Conservation (phyloP, 176 grass and related monocot species). For the Eragrostis curvula region DNA sequence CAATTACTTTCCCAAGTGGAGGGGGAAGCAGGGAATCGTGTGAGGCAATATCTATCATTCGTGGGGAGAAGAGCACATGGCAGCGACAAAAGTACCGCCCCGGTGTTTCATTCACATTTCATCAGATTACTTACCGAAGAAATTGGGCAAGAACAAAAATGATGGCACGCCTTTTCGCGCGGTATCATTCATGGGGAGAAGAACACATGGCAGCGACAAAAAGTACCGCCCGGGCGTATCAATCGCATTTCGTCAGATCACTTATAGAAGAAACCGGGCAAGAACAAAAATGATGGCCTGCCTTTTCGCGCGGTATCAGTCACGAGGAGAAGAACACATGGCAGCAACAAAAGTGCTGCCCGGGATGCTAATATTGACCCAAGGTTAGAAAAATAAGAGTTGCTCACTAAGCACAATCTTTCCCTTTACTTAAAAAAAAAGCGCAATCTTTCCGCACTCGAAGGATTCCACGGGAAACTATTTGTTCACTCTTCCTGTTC, state of each 20-base stretch:
- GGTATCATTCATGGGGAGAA: conserved; percentile 11
- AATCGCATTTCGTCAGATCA: conserved; percentile 29
- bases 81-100: conserved; percentile 37
- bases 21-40: conserved; percentile 36
- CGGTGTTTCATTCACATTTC: conserved; percentile 40
- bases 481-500: not conserved
- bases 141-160: conserved; percentile 25
- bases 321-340: conserved; percentile 32
- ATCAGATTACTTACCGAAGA: conserved; percentile 8
- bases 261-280: conserved; percentile 2
- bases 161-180: conserved; percentile 27
- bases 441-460: conserved; percentile 32
- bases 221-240: conserved; percentile 31
- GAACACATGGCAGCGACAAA: conserved; percentile 44
- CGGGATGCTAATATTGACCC: conserved; percentile 55
- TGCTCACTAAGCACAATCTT: conserved; percentile 24
- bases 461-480: not conserved
- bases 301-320: conserved; percentile 13
- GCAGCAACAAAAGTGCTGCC: conserved; percentile 35
- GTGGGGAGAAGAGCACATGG: conserved; percentile 29
- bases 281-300: conserved; percentile 35
- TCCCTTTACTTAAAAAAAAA: not conserved
- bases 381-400: conserved; percentile 28
- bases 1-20: conserved; percentile 38
- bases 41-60: conserved; percentile 12